Conservation (phyloP, 805 yeast genomes). For the Pichia scutulata region DNA sequence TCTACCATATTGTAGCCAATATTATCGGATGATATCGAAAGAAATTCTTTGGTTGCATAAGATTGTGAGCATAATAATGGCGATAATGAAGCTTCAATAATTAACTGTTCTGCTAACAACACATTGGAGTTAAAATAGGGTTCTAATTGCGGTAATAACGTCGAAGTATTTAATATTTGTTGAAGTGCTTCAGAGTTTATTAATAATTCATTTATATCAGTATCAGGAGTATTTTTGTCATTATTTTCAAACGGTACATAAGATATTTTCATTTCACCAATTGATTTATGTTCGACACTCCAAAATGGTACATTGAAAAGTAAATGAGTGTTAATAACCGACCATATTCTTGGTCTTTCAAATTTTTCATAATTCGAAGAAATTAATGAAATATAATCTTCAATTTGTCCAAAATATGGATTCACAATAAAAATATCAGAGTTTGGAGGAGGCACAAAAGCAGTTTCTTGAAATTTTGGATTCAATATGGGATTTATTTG, state of each 20-base stretch:
- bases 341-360: constrained; percentile 17
- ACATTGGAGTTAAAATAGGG: neutral
- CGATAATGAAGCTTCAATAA: constrained; percentile 18
- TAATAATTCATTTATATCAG: constrained; percentile 1
- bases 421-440: constrained; percentile 22
- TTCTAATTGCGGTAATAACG: constrained; percentile 4
- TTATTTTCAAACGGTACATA: constrained; percentile 12
- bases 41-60: constrained; percentile 6
- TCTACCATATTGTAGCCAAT: constrained; percentile 7
- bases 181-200: constrained; percentile 9
- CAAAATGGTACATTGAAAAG: constrained; percentile 13
- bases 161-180: constrained; percentile 9
- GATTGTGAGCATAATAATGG: constrained; percentile 14
- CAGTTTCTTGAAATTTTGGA: neutral
- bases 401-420: constrained; percentile 17
- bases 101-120: constrained; percentile 17
- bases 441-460: constrained; percentile 7
- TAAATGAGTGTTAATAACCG: constrained; percentile 17
- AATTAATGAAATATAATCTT: constrained; percentile 5
- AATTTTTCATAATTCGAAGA: neutral
- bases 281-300: constrained; percentile 17
- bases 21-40: neutral
- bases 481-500: constrained; percentile 1
- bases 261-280: constrained; percentile 20
- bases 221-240: neutral